Base-by-base conservation (phyloP, 2,329 filamentous ascomycete genomes). In the Alternaria ethzedia region DNA sequence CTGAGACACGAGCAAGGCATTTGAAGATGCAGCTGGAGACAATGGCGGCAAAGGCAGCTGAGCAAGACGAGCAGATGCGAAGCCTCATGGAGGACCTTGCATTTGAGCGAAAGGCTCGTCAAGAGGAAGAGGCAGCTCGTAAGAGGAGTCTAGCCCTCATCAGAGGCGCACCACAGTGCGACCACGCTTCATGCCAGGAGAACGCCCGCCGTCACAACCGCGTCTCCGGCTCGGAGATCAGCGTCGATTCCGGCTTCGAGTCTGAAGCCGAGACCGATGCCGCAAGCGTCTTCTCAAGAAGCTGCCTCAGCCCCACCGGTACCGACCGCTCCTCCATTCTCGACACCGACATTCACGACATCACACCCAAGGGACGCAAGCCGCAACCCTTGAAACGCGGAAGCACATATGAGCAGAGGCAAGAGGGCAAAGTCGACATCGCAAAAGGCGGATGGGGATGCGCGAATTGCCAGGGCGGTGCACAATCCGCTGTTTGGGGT, bases 11-110 rank as follows among this genome's bases (percentile, higher is more conserved):
- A 8, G 83, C 86, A 13, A 81, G 83, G 41, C 85, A 88, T 68
- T 78, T 89, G 57, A 89, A 89, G 77, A 81, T 85, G 66, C 88
- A 90, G 75, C 80, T 90, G 20, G 85, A 89, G 72, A 86, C 86
- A 41, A 86, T 89, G 83, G 86, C 86, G 6, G 82, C 82, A 32
- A 83, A 84, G 63, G 84, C 85, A 3, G 77, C 82, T 15, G 84
- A 88, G 69, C 87, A 88, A 71, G 86, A 88, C 62, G 82, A 83
- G 68, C 83, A 85, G 54, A 88, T 88, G 79, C 69, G 71, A 23
- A 66, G 57, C 17, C 61, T 80, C 28, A 73, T 72, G 69, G 75
- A 78, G 30, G 78, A 80, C 6, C 73, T 80, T 11, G 71, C 70
- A 8, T 72, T 76, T 28, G 79, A 80, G 68, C 71, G 75, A 13